These are phyloP conservation scores for Ceriops tagal DNA, from an alignment of 345 rosid genomes.

Conservation along the genomic window DNA sequence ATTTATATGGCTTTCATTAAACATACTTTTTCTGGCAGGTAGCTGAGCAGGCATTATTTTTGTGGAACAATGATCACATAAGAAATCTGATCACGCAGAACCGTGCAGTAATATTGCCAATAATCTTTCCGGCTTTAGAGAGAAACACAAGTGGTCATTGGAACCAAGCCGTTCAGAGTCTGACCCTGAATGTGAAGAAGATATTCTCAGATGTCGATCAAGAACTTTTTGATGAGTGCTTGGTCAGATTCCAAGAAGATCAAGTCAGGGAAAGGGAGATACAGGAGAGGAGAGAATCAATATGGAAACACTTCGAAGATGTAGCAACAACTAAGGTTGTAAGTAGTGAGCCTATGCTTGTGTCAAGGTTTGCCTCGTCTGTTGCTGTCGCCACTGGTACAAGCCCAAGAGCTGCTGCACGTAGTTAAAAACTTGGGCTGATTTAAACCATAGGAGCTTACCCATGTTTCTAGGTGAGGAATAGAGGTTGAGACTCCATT, in stretches of 20 bases:
- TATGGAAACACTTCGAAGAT: slow-evolving; percentile 69
- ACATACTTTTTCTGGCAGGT: slow-evolving; percentile 35
- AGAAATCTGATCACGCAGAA: slow-evolving; percentile 48
- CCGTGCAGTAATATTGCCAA: slow-evolving; percentile 46
- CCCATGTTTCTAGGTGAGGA: slow-evolving; percentile 5
- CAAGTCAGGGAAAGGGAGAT: slow-evolving; percentile 44
- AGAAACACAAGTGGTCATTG: slow-evolving; percentile 54
- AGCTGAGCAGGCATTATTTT: slow-evolving; percentile 60
- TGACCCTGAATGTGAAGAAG: slow-evolving; percentile 51
- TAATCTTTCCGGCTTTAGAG: slow-evolving; percentile 55
- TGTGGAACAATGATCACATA: slow-evolving; percentile 66
- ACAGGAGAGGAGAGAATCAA: slow-evolving; percentile 45
- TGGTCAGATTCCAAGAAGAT: slow-evolving; percentile 50
- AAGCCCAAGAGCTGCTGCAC: slow-evolving; percentile 34
- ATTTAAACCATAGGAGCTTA: slow-evolving; percentile 9
- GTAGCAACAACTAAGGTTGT: slow-evolving; percentile 53
- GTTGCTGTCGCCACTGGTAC: slow-evolving; percentile 38
- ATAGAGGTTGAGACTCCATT: slow-evolving; percentile 1
- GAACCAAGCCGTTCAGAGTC: slow-evolving; percentile 54
- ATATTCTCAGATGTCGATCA: slow-evolving; percentile 55
- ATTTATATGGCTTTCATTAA: background rate
- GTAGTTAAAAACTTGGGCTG: slow-evolving; percentile 31
- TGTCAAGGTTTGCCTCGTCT: slow-evolving; percentile 47
- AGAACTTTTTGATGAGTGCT: slow-evolving; percentile 62
- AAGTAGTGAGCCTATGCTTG: slow-evolving; percentile 54